Evolutionary conservation across 768 basidiomycete species (phyloP).

Genomic region (Neoboletus brunneissimus): DNA sequence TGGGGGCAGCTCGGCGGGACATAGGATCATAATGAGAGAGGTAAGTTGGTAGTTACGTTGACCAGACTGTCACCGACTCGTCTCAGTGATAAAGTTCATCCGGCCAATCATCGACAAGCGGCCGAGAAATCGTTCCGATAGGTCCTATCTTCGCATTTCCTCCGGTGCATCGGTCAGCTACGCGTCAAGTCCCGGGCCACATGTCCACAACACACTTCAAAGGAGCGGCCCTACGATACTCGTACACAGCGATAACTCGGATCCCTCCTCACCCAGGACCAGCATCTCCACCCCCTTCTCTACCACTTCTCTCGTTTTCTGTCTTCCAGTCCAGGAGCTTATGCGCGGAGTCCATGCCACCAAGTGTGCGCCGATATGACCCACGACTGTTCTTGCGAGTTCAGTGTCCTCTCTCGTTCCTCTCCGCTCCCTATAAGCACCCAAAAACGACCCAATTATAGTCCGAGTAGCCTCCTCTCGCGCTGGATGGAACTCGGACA

Average conservation of each 20-base stretch:
- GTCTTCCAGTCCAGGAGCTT: constrained; percentile 46
- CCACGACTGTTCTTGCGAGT: constrained; percentile 36
- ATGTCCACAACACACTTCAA: not conserved
- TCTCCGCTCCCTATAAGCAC: constrained; percentile 38
- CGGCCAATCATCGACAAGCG: not conserved
- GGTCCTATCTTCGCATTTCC: not conserved
- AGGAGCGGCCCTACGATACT: constrained; percentile 32
- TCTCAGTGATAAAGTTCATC: not conserved
- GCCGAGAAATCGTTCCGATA: not conserved
- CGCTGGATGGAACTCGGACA: constrained; percentile 46
- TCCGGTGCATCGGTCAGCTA: not conserved
- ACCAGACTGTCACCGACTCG: not conserved
- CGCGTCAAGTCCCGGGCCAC: not conserved
- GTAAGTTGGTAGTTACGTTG: not conserved
- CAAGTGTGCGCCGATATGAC: constrained; percentile 56
- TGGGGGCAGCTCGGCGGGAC: constrained; percentile 46
- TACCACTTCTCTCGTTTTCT: constrained; percentile 48
- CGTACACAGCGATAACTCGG: constrained; percentile 22
- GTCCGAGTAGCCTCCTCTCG: constrained; percentile 36
- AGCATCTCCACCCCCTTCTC: constrained; percentile 48
- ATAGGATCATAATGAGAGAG: constrained; percentile 14
- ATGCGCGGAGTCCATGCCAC: constrained; percentile 49
- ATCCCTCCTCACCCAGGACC: constrained; percentile 32
- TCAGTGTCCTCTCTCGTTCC: constrained; percentile 19
- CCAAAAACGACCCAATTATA: constrained; percentile 45